Evolutionary conservation across 2,329 filamentous ascomycete species (phyloP).

Genomic region (Arthrobotrys sphaeroides): DNA sequence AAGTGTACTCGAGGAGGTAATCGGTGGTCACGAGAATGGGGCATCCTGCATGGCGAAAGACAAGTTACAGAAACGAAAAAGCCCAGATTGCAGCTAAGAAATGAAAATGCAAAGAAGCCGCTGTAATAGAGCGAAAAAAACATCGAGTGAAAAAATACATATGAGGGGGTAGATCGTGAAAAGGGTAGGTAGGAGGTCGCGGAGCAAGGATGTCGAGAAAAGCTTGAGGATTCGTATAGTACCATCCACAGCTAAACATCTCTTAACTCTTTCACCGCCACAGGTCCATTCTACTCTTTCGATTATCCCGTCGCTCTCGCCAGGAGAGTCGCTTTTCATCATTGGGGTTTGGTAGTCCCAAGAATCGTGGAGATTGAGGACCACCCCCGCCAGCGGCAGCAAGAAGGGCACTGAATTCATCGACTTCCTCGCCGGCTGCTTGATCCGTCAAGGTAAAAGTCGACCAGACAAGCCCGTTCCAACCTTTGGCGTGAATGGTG

Average conservation of each 20-base stretch:
- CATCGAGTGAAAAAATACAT: conserved; percentile 23
- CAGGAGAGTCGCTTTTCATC: conserved; percentile 39
- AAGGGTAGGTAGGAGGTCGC: not conserved
- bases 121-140: conserved; percentile 21
- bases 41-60: conserved; percentile 1
- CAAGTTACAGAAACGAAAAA: conserved; percentile 20
- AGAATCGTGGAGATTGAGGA: conserved; percentile 44
- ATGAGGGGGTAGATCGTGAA: too few species aligned
- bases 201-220: not conserved
- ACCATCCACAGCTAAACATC: not conserved
- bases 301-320: conserved; percentile 53
- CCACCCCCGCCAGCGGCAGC: conserved; percentile 43
- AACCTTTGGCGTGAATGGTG: conserved; percentile 53
- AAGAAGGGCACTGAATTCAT: conserved; percentile 54
- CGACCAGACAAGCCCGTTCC: conserved; percentile 54
- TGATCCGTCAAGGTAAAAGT: conserved; percentile 47
- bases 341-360: conserved; percentile 36
- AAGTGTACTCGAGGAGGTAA: not conserved
- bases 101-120: not conserved
- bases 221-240: not conserved
- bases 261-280: conserved; percentile 51
- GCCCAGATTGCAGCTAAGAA: conserved; percentile 12
- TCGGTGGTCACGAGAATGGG: not conserved
- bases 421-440: conserved; percentile 48
- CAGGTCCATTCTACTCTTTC: conserved; percentile 56